phyloP scores from a whole-genome alignment of 2,329 filamentous ascomycete genomes.

The Alternaria postmessia region DNA sequence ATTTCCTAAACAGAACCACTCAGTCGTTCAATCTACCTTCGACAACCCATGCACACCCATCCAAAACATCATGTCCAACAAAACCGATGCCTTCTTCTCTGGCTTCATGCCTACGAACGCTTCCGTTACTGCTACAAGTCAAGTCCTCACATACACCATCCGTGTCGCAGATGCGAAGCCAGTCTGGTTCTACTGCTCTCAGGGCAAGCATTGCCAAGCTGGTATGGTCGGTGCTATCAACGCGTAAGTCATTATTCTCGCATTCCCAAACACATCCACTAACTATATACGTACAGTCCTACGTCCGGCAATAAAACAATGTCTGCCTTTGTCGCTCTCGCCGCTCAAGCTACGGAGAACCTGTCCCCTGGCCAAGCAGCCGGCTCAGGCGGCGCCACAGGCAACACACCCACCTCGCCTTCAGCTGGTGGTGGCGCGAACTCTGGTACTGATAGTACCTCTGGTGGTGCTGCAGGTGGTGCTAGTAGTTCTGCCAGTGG shows the following conservation, averaged over 20 bases:
- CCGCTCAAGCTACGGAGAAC: slow-evolving; percentile 52
- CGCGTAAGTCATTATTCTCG: slow-evolving; percentile 60
- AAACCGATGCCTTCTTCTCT: slow-evolving; percentile 66
- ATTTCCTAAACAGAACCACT: slow-evolving; percentile 68
- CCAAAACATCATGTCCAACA: slow-evolving; percentile 52
- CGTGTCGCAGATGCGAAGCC: slow-evolving; percentile 73
- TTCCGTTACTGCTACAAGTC: slow-evolving; percentile 26
- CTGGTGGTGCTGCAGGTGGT: slow-evolving; percentile 14
- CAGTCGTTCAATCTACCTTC: slow-evolving; percentile 79
- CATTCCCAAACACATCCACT: slow-evolving; percentile 15
- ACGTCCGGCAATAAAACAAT: slow-evolving; percentile 49
- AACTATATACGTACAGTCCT: slow-evolving; percentile 30
- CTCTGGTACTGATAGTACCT: slow-evolving; percentile 12
- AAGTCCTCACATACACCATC: slow-evolving; percentile 74
- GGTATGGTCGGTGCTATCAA: slow-evolving; percentile 83
- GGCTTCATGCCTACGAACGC: slow-evolving; percentile 69
- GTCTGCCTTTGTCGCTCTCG: slow-evolving; percentile 46
- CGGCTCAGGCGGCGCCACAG: slow-evolving; percentile 24
- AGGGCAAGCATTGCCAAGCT: slow-evolving; percentile 75
- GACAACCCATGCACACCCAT: slow-evolving; percentile 74
- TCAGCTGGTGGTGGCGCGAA: slow-evolving; percentile 14
- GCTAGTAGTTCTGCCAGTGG: slow-evolving; percentile 20
- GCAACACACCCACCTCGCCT: slow-evolving; percentile 17
- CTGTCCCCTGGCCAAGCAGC: slow-evolving; percentile 51
- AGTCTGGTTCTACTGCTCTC: slow-evolving; percentile 81